phyloP scores from a whole-genome alignment of 495 filamentous ascomycete genomes.

The Friedmanniomyces simplex region DNA sequence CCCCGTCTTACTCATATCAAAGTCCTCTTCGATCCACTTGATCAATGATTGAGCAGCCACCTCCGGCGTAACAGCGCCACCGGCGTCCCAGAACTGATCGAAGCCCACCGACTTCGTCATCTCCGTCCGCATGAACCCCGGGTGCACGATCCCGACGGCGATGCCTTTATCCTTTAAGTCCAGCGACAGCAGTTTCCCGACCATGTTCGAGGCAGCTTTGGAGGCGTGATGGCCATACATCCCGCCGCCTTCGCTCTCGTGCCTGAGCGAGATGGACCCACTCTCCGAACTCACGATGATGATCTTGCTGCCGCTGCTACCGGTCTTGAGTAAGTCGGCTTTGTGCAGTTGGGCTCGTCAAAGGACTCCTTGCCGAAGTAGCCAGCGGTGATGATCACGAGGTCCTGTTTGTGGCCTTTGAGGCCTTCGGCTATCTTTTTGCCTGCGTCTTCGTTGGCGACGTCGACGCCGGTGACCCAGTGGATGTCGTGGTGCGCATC shows the following conservation, averaged over 20 bases:
- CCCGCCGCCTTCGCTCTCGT: constrained; percentile 57
- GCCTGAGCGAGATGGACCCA: constrained; percentile 56
- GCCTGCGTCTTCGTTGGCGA: constrained; percentile 26
- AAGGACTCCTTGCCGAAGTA: constrained; percentile 58
- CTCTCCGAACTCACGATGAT: constrained; percentile 58
- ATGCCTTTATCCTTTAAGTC: constrained; percentile 55
- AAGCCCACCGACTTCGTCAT: constrained; percentile 63
- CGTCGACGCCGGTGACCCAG: constrained; percentile 37
- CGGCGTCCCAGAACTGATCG: constrained; percentile 58
- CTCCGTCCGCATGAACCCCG: constrained; percentile 66
- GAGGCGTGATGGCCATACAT: constrained; percentile 65
- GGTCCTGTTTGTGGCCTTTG: constrained; percentile 36
- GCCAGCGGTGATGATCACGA: constrained; percentile 55
- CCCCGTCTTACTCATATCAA: constrained; percentile 56
- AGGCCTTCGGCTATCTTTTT: constrained; percentile 25
- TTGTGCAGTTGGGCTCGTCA: constrained; percentile 50
- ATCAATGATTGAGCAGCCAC: constrained; percentile 52
- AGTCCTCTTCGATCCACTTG: constrained; percentile 45
- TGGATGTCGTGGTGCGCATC: constrained; percentile 19
- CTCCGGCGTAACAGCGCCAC: constrained; percentile 58
- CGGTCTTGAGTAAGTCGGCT: constrained; percentile 37
- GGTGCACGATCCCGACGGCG: constrained; percentile 57
- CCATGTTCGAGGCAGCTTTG: constrained; percentile 67
- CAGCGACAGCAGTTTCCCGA: constrained; percentile 56
- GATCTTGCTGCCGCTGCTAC: constrained; percentile 44